Percentiles rank a stretch among this genome's conserved stretches.
Conservation (phyloP, 495 filamentous ascomycete genomes). For the Penicillium daleae region DNA sequence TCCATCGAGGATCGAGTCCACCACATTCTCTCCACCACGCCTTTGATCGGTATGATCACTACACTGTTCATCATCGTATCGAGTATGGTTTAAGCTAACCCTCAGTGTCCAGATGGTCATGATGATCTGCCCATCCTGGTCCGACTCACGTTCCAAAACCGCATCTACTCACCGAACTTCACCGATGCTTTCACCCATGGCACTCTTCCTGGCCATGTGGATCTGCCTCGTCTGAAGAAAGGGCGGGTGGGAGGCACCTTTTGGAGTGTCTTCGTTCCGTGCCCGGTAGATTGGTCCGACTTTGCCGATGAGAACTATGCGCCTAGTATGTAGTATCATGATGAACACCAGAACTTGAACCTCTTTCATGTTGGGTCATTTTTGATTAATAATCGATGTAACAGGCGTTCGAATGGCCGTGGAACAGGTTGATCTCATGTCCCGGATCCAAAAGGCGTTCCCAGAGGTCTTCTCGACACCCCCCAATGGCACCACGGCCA, state of each 20-base stretch:
- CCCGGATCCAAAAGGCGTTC: constrained; percentile 68
- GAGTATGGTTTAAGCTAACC: neutral
- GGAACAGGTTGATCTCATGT: constrained; percentile 82
- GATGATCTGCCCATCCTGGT: constrained; percentile 83
- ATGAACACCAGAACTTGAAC: neutral
- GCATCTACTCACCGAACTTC: constrained; percentile 77
- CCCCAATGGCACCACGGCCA: constrained; percentile 59
- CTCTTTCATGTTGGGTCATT: neutral
- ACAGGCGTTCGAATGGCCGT: constrained; percentile 71
- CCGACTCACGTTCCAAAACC: constrained; percentile 68
- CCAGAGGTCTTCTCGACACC: constrained; percentile 67
- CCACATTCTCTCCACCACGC: constrained; percentile 70
- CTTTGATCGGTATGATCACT: constrained; percentile 70
- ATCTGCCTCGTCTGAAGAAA: constrained; percentile 65
- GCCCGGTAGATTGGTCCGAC: constrained; percentile 70
- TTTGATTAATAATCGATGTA: neutral
- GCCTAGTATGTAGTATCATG: constrained; percentile 52
- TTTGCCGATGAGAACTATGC: constrained; percentile 75
- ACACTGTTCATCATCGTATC: neutral
- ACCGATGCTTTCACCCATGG: constrained; percentile 68
- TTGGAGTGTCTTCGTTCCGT: constrained; percentile 86
- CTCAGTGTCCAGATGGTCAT: constrained; percentile 73
- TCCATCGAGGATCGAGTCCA: constrained; percentile 68
- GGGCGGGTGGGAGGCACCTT: constrained; percentile 70
- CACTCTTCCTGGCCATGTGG: constrained; percentile 71